A percentile compares a stretch with the other conserved stretches of the same genome.
phyloP scores from a whole-genome alignment of 352 stramenopile species.

The Phytophthora chlamydospora region DNA sequence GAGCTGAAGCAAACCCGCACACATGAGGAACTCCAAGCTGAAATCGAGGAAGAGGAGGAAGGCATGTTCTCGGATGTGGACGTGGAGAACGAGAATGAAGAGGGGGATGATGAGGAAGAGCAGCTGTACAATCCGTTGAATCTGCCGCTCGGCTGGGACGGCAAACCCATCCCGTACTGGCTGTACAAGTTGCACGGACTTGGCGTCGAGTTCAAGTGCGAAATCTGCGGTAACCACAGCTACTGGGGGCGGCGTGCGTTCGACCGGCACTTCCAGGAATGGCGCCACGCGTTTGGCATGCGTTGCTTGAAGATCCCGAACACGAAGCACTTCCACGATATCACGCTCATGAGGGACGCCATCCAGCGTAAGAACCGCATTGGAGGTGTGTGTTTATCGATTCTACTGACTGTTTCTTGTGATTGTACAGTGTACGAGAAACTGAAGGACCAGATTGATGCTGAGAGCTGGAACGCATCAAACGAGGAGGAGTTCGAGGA shows the following conservation, averaged over 20 bases:
- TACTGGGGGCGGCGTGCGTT: slow-evolving; percentile 97
- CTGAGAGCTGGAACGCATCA: slow-evolving; percentile 93
- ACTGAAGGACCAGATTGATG: slow-evolving; percentile 94
- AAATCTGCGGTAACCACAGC: slow-evolving; percentile 99
- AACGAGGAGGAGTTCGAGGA: slow-evolving; percentile 99
- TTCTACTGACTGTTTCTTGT: slow-evolving; percentile 5
- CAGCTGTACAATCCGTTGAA: slow-evolving; percentile 99
- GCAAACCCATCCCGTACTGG: slow-evolving; percentile 99
- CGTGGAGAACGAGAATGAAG: slow-evolving; percentile 66
- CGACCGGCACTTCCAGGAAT: slow-evolving; percentile 98
- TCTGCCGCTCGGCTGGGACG: slow-evolving; percentile 98
- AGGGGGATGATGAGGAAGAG: slow-evolving; percentile 91
- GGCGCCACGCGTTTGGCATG: slow-evolving; percentile 98
- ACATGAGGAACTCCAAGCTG: slow-evolving; percentile 85
- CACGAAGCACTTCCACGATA: slow-evolving; percentile 99
- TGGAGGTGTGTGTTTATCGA: neutral
- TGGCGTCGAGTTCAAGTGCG: slow-evolving; percentile 98
- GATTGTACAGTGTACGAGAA: slow-evolving; percentile 93
- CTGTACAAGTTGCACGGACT: slow-evolving; percentile 99
- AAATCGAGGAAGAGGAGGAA: slow-evolving; percentile 89
- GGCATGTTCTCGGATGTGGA: slow-evolving; percentile 83
- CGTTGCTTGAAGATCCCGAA: slow-evolving; percentile 99
- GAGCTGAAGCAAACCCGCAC: slow-evolving; percentile 90
- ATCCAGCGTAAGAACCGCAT: slow-evolving; percentile 62
- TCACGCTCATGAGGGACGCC: slow-evolving; percentile 98